Evolutionary conservation across 1,284 basidiomycete genomes (phyloP), one percentile per base, ranked within the genome.

Genomic region (Laetiporus sulphureus): DNA sequence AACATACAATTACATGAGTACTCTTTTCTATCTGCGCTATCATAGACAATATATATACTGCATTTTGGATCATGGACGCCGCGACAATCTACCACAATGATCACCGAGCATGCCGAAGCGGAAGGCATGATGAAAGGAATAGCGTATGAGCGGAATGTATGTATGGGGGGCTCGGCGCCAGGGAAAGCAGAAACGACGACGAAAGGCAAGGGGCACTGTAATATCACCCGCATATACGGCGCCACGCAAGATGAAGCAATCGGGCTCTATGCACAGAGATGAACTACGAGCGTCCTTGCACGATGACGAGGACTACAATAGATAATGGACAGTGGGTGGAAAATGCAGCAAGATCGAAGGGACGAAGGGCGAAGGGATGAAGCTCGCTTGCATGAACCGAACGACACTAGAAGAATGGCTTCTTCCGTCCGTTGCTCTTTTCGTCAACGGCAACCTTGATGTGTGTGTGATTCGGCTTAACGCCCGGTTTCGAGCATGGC

Each of bases 391-490:
- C n/a, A n/a, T n/a, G n/a, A n/a, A n/a, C n/a, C 18, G 25, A 36
- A 18, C 21, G 33, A 36, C 24, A 35, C 59, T 71, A 84, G 55
- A 86, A 87, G 59, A 87, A 84, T 51, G n/a, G n/a, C n/a, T n/a
- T n/a, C n/a, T n/a, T n/a, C n/a, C 75, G 72, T 59, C 74, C 73
- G 67, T 84, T 88, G 46, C 62, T 60, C 43, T 69, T 64, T 61
- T 87, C 86, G 50, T 87, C 82, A 30, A 76, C 68, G 21, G 68
- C 60, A 41, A 87, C 75, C 65, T 79, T 82, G 59, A 83, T 76
- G 62, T 90, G 86, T 44, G 66, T 55, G 62, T 90, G 86, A 27
- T 62, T 59, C 24, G 73, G 68, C 32, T 48, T 42, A n/a, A 62
- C 56, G 19, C 71, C 74, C 5, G 64, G 60, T 47, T 56, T 63